phyloP scores from a whole-genome alignment of 2,329 filamentous ascomycete species.

The Epicoccum nigrum region DNA sequence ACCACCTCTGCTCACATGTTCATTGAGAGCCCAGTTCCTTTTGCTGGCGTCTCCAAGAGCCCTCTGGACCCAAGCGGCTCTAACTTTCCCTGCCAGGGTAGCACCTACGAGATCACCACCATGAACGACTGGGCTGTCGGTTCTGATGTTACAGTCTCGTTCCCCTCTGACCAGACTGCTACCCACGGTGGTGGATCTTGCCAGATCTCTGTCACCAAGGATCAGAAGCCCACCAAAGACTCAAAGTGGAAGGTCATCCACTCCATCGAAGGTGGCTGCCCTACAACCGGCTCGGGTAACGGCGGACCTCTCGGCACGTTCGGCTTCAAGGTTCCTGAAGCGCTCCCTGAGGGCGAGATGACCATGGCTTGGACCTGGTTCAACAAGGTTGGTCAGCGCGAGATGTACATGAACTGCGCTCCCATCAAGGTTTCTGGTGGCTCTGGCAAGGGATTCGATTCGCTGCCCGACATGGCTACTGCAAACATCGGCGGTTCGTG shows the following conservation, averaged over 20 bases:
- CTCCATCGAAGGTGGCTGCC: constrained; percentile 85
- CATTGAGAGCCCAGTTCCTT: constrained; percentile 73
- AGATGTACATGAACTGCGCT: constrained; percentile 98
- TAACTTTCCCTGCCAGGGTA: constrained; percentile 81
- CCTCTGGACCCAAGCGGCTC: constrained; percentile 65
- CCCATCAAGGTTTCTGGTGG: constrained; percentile 68
- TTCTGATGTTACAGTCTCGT: constrained; percentile 64
- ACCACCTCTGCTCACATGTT: constrained; percentile 74
- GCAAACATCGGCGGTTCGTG: constrained; percentile 69
- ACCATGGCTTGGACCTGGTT: constrained; percentile 91
- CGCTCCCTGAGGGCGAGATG: constrained; percentile 75
- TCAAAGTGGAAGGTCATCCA: constrained; percentile 88
- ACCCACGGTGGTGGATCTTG: constrained; percentile 91
- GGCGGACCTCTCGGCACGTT: constrained; percentile 60
- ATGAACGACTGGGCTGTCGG: constrained; percentile 71
- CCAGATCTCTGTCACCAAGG: constrained; percentile 81
- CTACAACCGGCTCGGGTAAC: constrained; percentile 41
- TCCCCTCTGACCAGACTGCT: constrained; percentile 67
- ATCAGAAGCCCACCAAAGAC: constrained; percentile 68
- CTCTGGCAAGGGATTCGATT: constrained; percentile 56
- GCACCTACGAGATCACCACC: constrained; percentile 49
- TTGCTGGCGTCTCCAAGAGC: constrained; percentile 45
- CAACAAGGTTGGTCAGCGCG: constrained; percentile 85
- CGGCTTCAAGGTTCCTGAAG: constrained; percentile 71
- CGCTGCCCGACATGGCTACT: constrained; percentile 74